Conservation (phyloP, 2,329 filamentous ascomycete species). For the Pestalotiopsis sp. region DNA sequence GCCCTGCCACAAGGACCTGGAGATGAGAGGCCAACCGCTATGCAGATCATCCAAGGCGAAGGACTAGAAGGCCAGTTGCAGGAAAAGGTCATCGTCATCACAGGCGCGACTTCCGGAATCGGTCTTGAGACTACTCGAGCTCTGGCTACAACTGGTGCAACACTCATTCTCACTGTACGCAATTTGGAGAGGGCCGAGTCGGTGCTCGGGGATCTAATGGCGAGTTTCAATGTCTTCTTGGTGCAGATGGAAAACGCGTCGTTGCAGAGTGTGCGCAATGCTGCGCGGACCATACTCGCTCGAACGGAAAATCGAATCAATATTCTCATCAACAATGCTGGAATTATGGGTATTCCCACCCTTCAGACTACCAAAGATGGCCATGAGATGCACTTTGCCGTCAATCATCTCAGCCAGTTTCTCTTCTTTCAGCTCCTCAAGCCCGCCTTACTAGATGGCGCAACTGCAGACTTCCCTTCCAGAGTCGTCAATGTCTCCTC, state of each 20-base stretch:
- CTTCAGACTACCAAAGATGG: constrained; percentile 18
- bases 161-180: constrained; percentile 20
- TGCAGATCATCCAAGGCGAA: neutral
- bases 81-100: constrained; percentile 18
- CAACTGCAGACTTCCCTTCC: constrained; percentile 34
- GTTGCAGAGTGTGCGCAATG: neutral
- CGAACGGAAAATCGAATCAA: neutral
- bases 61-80: neutral
- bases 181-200: constrained; percentile 18
- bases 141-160: constrained; percentile 18
- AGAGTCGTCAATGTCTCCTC: constrained; percentile 46
- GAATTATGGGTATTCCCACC: constrained; percentile 19
- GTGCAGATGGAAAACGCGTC: constrained; percentile 2
- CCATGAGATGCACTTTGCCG: constrained; percentile 22
- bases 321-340: constrained; percentile 8
- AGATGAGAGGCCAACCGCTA: constrained; percentile 22
- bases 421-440: constrained; percentile 22
- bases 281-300: neutral
- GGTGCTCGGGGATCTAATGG: neutral
- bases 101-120: constrained; percentile 19
- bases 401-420: constrained; percentile 20
- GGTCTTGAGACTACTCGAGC: constrained; percentile 18
- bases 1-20: constrained; percentile 17
- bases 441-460: constrained; percentile 14
- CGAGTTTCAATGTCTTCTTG: constrained; percentile 13